Base-by-base conservation (phyloP, 371 early-diverging fungal species). In the Mucor indicus region DNA sequence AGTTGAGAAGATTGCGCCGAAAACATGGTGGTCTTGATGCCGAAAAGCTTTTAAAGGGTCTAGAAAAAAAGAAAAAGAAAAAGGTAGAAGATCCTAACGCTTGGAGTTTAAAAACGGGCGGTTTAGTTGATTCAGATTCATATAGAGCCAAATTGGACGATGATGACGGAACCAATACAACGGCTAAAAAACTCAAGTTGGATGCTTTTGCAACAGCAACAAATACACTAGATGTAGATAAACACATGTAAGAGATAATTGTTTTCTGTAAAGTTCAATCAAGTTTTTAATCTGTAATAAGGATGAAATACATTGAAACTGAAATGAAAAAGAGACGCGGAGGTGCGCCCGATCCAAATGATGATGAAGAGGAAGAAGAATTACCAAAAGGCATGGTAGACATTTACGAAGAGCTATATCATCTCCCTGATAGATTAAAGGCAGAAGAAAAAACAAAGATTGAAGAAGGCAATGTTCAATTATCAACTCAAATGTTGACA, bases 401-500 rank as follows among this genome's bases (percentile, higher is more conserved):
- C 40, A 69, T 72, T 32, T 70, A 76, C 22, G 84, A 86, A 42
- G 86, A 85, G 39, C 64, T 86, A 17, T 90, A 81, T 63, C 73
- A 77, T 6, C 67, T 91, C 24, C 90, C 91, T 0, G 85, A 86
- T 24, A 84, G 89, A 45, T 53, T 90, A 30, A 74, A 81, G 64
- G 85, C 87, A 29, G 50, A 23, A 11, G 36, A 38, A 16, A 22
- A 46, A 22, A 81, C 81, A 51, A 79, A 79, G 1, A 80, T 88
- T 20, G 67, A 72, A 15, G 95, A 96, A 57, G 94, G 93, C 17
- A 93, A 87, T 53, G 90, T 93, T 1, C 87, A 92, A 33, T 64
- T 90, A 27, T 92, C 93, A 2, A 78, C 93, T 8, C 79, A 88
- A 29, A 93, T 96, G 94, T 60, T 96, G 29, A 92, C 93, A 7